phyloP scores from a whole-genome alignment of 371 early-diverging fungal species.

The Mortierella sp. region DNA sequence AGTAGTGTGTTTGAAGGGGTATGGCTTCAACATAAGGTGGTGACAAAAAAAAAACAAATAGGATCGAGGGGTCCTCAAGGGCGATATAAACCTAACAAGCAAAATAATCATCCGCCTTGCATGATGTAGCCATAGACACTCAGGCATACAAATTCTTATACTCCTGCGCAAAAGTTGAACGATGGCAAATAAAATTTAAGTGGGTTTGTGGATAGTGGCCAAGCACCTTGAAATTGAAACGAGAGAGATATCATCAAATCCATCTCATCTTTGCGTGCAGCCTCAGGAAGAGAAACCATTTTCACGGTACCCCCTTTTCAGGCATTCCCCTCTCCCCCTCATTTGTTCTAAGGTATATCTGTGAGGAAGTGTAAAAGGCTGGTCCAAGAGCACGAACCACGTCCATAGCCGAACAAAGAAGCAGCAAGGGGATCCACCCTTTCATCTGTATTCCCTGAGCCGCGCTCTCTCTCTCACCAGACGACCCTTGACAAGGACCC shows the following conservation, averaged over 20 bases:
- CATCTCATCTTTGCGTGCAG: too few species aligned
- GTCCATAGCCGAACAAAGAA: not conserved
- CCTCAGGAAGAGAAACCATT: not conserved
- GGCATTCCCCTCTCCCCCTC: not conserved
- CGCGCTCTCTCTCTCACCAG: slow-evolving; percentile 1
- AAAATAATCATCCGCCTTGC: not conserved
- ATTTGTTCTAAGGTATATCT: not conserved
- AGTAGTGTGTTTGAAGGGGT: slow-evolving; percentile 15
- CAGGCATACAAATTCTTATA: not conserved
- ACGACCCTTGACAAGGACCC: slow-evolving; percentile 3
- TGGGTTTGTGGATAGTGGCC: not conserved
- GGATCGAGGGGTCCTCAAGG: slow-evolving; percentile 17
- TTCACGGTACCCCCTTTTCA: not conserved
- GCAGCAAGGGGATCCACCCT: slow-evolving; percentile 5
- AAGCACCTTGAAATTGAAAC: not conserved
- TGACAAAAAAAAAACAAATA: slow-evolving; percentile 1
- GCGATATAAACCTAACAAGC: not conserved
- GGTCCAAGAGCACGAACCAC: not conserved
- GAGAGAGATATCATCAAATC: too few species aligned
- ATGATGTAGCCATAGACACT: not conserved
- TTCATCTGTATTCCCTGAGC: not conserved
- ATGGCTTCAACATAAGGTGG: not conserved
- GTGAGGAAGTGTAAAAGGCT: not conserved
- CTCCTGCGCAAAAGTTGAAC: not conserved
- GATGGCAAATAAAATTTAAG: not conserved